These are phyloP conservation scores for Wickerhamomyces sp. DNA, from an alignment of 1,139 yeast species.

Conservation along the genomic window DNA sequence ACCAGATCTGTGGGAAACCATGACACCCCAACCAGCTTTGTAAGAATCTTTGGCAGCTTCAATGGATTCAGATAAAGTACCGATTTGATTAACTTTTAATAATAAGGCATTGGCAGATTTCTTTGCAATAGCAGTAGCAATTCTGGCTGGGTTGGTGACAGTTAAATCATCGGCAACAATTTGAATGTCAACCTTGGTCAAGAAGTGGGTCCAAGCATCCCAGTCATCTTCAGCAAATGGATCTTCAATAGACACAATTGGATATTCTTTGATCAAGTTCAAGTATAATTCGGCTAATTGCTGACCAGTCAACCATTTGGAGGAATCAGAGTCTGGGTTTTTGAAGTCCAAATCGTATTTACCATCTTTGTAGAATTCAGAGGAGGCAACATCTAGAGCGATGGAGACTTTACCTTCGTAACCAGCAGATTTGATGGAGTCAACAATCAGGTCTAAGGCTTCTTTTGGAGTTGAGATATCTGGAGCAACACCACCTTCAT, in stretches of 20 bases:
- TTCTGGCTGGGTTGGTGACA: constrained; percentile 93
- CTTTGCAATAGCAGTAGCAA: constrained; percentile 90
- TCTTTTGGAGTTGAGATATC: constrained; percentile 88
- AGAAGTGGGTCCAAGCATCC: constrained; percentile 93
- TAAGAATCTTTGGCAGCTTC: constrained; percentile 89
- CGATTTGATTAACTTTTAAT: constrained; percentile 95
- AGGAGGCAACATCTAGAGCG: constrained; percentile 93
- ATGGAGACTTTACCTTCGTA: constrained; percentile 86
- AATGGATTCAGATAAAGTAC: constrained; percentile 87
- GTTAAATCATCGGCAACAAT: constrained; percentile 97
- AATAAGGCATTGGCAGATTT: constrained; percentile 90
- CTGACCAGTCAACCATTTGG: constrained; percentile 86
- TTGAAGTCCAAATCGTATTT: constrained; percentile 96
- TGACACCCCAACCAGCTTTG: constrained; percentile 94
- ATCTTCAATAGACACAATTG: constrained; percentile 96
- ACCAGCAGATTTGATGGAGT: constrained; percentile 86
- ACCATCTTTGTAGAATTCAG: constrained; percentile 95
- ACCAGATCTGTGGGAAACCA: constrained; percentile 98
- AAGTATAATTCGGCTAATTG: constrained; percentile 82
- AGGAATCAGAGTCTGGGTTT: constrained; percentile 71
- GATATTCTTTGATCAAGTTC: constrained; percentile 77
- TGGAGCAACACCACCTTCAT: constrained; percentile 99
- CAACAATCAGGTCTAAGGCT: constrained; percentile 88
- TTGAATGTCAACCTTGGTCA: constrained; percentile 71
- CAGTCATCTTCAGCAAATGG: constrained; percentile 99